Base-by-base conservation (phyloP, 257 asterid genomes). In the Solanum paucissectum region DNA sequence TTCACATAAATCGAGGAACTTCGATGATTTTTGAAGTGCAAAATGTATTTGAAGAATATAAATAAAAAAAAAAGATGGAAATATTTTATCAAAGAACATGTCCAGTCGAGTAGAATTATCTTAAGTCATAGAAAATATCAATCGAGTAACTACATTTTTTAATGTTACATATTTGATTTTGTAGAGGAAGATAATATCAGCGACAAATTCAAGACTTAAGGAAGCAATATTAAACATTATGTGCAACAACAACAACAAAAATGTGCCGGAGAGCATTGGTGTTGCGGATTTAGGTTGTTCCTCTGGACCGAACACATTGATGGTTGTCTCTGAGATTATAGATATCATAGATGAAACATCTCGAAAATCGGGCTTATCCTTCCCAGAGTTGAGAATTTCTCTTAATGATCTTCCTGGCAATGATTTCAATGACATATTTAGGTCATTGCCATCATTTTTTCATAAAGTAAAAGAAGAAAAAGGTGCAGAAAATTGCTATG, bases 251-350 rank as follows among this genome's bases (percentile, higher is more conserved):
- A 90, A 83, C 2, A 64, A 85, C 42, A 85, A 85, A 14, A 84
- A 90, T 18, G 66, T 34, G 29, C 92, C 91, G 0, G 86, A 71
- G 42, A 92, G 93, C 73, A 90, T 94, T 89, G 95, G 95, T 1
- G 90, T 95, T 42, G 96, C 95, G 1, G 98, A 95, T 87, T 84
- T 95, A 10, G 98, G 98, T 1, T 95, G 98, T 82, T 93, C 98
- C 0, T 92, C 98, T 0, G 98, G 98, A 10, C 95, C 98, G 0
- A 95, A 94, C 91, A 86, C 95, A 5, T 77, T 94, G 32, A 76
- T 76, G 49, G 93, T 90, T 1, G 49, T 92, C 25, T 85, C 90
- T 0, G 84, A 87, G 55, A 89, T 95, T 1, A 92, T 94, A 23
- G 62, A 91, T 29, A 44, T 88, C 23, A 83, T 94, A 4, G 52